phyloP scores from a whole-genome alignment of 257 asterid genomes.

The Gynochthodes officinalis region DNA sequence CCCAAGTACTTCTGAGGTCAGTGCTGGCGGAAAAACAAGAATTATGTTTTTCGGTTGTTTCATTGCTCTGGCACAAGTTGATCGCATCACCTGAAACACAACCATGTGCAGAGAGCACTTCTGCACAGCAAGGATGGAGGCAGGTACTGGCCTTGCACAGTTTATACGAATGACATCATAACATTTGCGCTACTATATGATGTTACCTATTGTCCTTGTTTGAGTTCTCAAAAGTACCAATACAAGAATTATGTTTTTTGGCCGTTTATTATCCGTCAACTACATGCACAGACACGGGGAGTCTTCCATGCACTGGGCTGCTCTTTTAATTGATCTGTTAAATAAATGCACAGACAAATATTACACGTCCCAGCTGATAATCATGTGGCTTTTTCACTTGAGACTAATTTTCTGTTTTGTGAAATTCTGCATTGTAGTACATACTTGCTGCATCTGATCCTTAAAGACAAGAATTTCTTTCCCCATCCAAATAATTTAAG shows the following conservation, averaged over 20 bases:
- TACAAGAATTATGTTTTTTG: not conserved
- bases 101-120: conserved; percentile 92
- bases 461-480: not conserved
- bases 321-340: too few relatives aligned
- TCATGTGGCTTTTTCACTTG: not conserved
- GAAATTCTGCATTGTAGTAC: not conserved
- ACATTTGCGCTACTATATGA: not conserved
- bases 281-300: too few relatives aligned
- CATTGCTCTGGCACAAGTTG: conserved; percentile 97
- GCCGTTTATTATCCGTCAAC: too few relatives aligned
- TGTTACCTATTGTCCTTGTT: not conserved
- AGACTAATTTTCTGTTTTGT: not conserved
- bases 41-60: conserved; percentile 91
- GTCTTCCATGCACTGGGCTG: too few relatives aligned
- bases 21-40: conserved; percentile 85
- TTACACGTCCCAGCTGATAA: not conserved
- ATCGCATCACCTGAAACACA: conserved; percentile 91
- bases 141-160: conserved; percentile 54
- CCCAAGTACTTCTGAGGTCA: conserved; percentile 73
- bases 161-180: not conserved
- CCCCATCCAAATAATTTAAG: not conserved
- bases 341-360: not conserved
- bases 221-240: not conserved
- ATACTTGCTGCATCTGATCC: not conserved
- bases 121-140: conserved; percentile 99